Evolutionary conservation across 2,329 filamentous ascomycete genomes (phyloP), one percentile per base, ranked within the genome.

Genomic region (Fusarium sororula): DNA sequence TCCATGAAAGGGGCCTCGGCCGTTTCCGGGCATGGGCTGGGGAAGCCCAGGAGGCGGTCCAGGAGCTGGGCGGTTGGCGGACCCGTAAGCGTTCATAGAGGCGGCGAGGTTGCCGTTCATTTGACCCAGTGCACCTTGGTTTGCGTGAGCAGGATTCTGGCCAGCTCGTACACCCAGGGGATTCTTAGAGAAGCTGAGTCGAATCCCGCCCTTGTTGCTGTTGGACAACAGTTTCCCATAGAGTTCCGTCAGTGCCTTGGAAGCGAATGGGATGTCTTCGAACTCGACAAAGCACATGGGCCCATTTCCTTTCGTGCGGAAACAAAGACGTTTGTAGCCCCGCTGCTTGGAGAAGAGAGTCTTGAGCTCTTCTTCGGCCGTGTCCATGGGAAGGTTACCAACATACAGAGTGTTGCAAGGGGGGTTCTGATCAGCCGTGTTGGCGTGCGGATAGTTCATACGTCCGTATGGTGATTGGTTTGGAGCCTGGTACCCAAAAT

Each of bases 241-340:
- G 3, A 98, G 87, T 64, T 98, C 94, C 73, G 95, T 91, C 6
- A 98, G 87, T 3, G 95, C 93, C 83, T 96, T 97, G 47, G 96
- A 98, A 2, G 96, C 96, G 79, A 94, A 96, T 4, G 94, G 93
- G 17, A 97, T 89, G 78, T 98, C 95, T 79, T 98, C 96, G 77
- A 98, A 99, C 82, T 99, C 96, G 42, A 99, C 96, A 82, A 98
- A 98, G 81, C 96, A 98, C 95, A 98, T 98, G 5, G 96, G 96
- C 0, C 96, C 96, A 77, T 98, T 98, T 75, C 94, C 90, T 85
- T 98, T 98, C 61, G 95, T 97, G 39, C 96, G 90, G 87, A 98
- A 98, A 80, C 95, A 98, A 13, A 99, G 90, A 35, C 96, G 90
- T 84, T 97, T 98, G 85, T 98, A 99, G 7, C 96, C 96, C 54